A percentile compares a stretch with the other conserved stretches of the same genome.
phyloP scores from a whole-genome alignment of 768 basidiomycete species.

The Sporobolomyces pararoseus region DNA sequence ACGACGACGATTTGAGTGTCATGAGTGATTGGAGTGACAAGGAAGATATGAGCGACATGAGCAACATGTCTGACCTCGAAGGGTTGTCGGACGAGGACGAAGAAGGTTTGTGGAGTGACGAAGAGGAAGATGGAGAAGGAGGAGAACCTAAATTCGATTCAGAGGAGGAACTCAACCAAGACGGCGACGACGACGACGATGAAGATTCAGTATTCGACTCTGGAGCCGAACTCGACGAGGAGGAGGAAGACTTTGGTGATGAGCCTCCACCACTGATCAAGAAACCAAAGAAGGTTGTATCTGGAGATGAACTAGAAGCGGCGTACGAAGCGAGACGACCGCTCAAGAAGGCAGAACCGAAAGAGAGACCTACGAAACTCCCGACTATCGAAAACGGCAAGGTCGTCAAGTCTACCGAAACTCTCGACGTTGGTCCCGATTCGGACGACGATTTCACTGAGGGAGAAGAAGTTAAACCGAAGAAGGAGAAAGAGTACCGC shows the following conservation, averaged over 20 bases:
- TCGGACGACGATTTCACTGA: slow-evolving; percentile 29
- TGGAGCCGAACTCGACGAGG: slow-evolving; percentile 49
- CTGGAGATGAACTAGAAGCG: slow-evolving; percentile 53
- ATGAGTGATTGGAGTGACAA: slow-evolving; percentile 40
- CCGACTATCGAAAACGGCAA: slow-evolving; percentile 54
- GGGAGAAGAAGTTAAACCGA: slow-evolving; percentile 17
- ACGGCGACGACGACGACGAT: slow-evolving; percentile 39
- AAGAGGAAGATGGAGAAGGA: slow-evolving; percentile 12
- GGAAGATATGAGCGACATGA: slow-evolving; percentile 27
- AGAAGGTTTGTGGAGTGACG: slow-evolving; percentile 44
- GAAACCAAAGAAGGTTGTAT: slow-evolving; percentile 57
- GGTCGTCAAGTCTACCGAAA: slow-evolving; percentile 24
- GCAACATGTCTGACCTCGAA: slow-evolving; percentile 31
- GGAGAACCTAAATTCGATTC: slow-evolving; percentile 43
- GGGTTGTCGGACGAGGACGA: slow-evolving; percentile 43
- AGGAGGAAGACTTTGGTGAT: slow-evolving; percentile 59
- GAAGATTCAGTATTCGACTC: slow-evolving; percentile 17
- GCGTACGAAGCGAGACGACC: slow-evolving; percentile 47
- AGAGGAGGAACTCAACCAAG: slow-evolving; percentile 48
- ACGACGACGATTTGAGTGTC: slow-evolving; percentile 44
- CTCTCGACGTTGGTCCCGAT: slow-evolving; percentile 7
- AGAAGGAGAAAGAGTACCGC: slow-evolving; percentile 27
- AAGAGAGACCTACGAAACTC: slow-evolving; percentile 38
- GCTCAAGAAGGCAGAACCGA: slow-evolving; percentile 51
- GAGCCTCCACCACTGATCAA: slow-evolving; percentile 52